phyloP scores from a whole-genome alignment of 2,329 filamentous ascomycete species.

The Colletotrichum caudatum region DNA sequence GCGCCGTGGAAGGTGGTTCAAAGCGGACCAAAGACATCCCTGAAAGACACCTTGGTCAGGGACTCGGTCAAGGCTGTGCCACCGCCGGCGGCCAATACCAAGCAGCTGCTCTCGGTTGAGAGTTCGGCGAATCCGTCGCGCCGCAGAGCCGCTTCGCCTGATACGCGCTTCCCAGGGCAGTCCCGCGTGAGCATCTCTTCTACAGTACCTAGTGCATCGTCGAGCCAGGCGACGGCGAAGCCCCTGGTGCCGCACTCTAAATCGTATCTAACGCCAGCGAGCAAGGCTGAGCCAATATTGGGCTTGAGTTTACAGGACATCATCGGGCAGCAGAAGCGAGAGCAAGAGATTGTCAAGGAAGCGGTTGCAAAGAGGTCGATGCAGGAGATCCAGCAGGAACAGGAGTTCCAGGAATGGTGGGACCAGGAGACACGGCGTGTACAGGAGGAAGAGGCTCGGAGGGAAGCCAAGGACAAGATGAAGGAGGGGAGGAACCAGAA shows the following conservation, averaged over 20 bases:
- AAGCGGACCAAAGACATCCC: constrained; percentile 60
- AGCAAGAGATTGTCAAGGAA: constrained; percentile 85
- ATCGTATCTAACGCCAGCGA: constrained; percentile 67
- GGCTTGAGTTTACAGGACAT: constrained; percentile 89
- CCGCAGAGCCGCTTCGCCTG: constrained; percentile 68
- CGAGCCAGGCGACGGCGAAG: constrained; percentile 51
- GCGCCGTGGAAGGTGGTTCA: constrained; percentile 76
- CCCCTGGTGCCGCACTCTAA: constrained; percentile 70
- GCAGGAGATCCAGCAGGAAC: constrained; percentile 95
- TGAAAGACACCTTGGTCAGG: constrained; percentile 61
- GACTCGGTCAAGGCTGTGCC: constrained; percentile 47
- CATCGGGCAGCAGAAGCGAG: constrained; percentile 84
- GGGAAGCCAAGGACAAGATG: constrained; percentile 57
- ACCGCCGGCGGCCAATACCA: constrained; percentile 48
- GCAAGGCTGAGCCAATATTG: constrained; percentile 71
- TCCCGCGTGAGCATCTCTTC: constrained; percentile 54
- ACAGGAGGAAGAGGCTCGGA: constrained; percentile 70
- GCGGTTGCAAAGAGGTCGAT: constrained; percentile 88
- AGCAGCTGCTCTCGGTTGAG: constrained; percentile 59
- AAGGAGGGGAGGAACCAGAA: constrained; percentile 53
- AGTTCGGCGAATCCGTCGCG: constrained; percentile 54
- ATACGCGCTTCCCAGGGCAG: constrained; percentile 73
- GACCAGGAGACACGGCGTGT: constrained; percentile 83
- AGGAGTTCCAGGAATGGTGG: constrained; percentile 98
- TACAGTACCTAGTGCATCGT: constrained; percentile 45